Conservation (phyloP, 768 basidiomycete species). For the Tulasnella sp. region DNA sequence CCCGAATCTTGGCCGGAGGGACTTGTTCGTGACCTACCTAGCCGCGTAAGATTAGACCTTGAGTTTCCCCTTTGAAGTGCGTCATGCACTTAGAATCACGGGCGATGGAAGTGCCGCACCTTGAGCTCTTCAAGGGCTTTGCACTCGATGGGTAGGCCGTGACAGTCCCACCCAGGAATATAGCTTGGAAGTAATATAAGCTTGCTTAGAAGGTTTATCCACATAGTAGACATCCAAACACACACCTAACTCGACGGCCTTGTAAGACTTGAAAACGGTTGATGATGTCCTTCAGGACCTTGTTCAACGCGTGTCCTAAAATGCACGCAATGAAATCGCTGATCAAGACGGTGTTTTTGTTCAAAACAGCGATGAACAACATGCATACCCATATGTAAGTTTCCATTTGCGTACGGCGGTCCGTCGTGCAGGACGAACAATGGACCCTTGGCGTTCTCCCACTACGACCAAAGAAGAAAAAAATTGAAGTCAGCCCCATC, state of each 20-base stretch:
- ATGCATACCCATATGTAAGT: slow-evolving; percentile 78
- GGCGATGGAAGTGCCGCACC: slow-evolving; percentile 29
- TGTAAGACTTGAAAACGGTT: slow-evolving; percentile 75
- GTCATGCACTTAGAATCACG: no score
- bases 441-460: slow-evolving; percentile 51
- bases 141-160: slow-evolving; percentile 93
- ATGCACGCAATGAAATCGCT: neutral
- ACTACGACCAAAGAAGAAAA: slow-evolving; percentile 33
- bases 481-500: neutral
- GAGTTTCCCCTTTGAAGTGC: neutral
- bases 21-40: slow-evolving; percentile 49
- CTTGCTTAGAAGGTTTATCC: no score
- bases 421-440: slow-evolving; percentile 89
- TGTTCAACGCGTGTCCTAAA: slow-evolving; percentile 89
- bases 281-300: slow-evolving; percentile 92
- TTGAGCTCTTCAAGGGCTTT: slow-evolving; percentile 74
- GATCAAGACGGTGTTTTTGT: neutral
- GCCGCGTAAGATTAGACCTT: neutral
- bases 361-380: neutral
- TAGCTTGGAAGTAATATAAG: slow-evolving; percentile 44
- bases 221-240: no score
- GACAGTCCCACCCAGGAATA: slow-evolving; percentile 95
- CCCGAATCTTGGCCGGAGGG: slow-evolving; percentile 51
- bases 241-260: slow-evolving; percentile 78
- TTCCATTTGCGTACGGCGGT: slow-evolving; percentile 94